These are phyloP conservation scores for Tagetes erecta DNA, from an alignment of 129 eudicot species.

Conservation along the genomic window DNA sequence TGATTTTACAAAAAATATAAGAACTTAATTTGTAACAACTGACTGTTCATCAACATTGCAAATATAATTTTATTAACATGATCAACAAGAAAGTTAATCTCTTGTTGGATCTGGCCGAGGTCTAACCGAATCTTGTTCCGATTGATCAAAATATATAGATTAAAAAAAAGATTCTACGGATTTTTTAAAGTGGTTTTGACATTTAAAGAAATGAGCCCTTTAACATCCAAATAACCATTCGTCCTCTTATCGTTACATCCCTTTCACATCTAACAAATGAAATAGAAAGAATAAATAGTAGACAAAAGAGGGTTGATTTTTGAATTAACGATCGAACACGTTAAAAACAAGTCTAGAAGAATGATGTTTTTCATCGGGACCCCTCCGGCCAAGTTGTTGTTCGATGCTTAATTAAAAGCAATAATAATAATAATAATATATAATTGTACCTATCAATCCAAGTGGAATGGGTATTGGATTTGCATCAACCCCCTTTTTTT, in stretches of 20 bases:
- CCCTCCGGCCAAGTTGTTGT: conserved; percentile 15
- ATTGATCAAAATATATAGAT: background rate
- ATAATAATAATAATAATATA: background rate
- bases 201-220: background rate
- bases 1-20: too few relatives aligned
- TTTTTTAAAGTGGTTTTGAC: background rate
- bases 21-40: too few relatives aligned
- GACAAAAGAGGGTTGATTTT: background rate
- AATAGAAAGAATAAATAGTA: background rate
- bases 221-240: background rate
- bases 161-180: background rate
- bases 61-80: too few relatives aligned
- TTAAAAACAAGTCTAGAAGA: conserved; percentile 5
- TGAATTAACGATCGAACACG: background rate
- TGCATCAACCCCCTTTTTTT: conserved; percentile 24
- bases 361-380: background rate
- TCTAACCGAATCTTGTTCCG: background rate
- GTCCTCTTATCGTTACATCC: background rate
- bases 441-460: background rate
- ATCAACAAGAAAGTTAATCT: too few relatives aligned
- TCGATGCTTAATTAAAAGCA: conserved; percentile 24
- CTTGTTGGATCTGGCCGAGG: background rate
- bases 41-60: too few relatives aligned
- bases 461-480: conserved; percentile 33
- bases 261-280: background rate